phyloP scores from a whole-genome alignment of 805 yeast species.

The Pichia manshurica region DNA sequence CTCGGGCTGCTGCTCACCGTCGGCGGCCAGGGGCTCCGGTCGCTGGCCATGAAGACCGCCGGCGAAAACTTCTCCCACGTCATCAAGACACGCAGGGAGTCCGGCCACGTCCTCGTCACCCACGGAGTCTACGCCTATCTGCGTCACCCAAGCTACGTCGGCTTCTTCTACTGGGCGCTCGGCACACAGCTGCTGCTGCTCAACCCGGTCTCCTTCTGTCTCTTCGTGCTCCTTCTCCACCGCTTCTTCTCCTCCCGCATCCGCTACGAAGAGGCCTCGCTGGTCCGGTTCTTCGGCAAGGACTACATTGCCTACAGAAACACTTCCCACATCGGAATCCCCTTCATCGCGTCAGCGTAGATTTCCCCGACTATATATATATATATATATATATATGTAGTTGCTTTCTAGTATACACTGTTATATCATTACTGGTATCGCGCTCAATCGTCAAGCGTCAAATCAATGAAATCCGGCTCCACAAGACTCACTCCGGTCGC shows the following conservation, averaged over 20 bases:
- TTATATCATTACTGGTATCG: neutral
- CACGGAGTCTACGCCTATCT: conserved; percentile 59
- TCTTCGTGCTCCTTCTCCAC: conserved; percentile 56
- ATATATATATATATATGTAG: neutral
- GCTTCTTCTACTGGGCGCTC: conserved; percentile 89
- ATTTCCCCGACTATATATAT: no score
- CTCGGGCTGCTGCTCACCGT: conserved; percentile 46
- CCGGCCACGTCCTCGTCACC: conserved; percentile 64
- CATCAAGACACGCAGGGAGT: conserved; percentile 47
- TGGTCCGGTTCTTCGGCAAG: conserved; percentile 65
- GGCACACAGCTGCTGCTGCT: conserved; percentile 72
- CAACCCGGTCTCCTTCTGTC: conserved; percentile 54
- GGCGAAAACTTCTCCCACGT: conserved; percentile 81
- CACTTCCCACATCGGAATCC: conserved; percentile 54
- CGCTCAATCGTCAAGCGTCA: conserved; percentile 16
- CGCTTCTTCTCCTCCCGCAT: conserved; percentile 67
- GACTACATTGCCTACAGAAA: conserved; percentile 51
- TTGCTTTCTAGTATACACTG: neutral
- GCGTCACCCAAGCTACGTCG: conserved; percentile 90
- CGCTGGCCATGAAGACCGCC: conserved; percentile 83
- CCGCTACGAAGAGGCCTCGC: conserved; percentile 57
- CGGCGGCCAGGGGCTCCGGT: conserved; percentile 63
- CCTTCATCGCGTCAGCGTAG: conserved; percentile 44
- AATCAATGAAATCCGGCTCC: conserved; percentile 23
- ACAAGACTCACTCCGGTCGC: neutral